phyloP scores from a whole-genome alignment of 2,329 filamentous ascomycete genomes.

The Hypoxylon sp. region DNA sequence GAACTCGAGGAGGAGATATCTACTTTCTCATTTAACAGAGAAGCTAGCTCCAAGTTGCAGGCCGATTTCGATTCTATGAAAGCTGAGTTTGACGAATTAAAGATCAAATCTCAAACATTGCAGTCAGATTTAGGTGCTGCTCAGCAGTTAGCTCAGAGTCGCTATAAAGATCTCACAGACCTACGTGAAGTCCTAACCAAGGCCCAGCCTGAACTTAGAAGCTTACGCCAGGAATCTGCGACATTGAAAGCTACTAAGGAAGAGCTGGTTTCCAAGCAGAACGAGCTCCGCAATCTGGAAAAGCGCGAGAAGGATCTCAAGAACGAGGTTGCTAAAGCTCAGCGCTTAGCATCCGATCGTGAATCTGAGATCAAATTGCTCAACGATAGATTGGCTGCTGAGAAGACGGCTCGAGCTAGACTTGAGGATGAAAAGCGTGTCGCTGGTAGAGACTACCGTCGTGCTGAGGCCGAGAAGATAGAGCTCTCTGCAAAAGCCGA shows the following conservation, averaged over 20 bases:
- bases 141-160: conserved; percentile 85
- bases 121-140: conserved; percentile 89
- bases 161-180: conserved; percentile 90
- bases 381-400: conserved; percentile 82
- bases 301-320: conserved; percentile 85
- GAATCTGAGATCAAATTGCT: conserved; percentile 83
- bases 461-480: conserved; percentile 82
- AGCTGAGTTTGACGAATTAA: conserved; percentile 76
- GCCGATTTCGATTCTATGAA: conserved; percentile 71
- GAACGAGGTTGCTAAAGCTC: conserved; percentile 78
- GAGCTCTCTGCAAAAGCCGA: conserved; percentile 82
- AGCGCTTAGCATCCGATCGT: conserved; percentile 79
- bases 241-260: conserved; percentile 82
- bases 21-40: conserved; percentile 53
- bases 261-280: conserved; percentile 72
- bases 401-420: conserved; percentile 78
- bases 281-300: conserved; percentile 82
- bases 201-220: conserved; percentile 87
- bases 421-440: conserved; percentile 85
- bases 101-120: conserved; percentile 76
- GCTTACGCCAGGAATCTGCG: conserved; percentile 81
- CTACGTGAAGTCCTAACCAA: conserved; percentile 85
- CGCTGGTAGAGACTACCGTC: conserved; percentile 82
- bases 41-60: conserved; percentile 69
- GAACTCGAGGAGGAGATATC: conserved; percentile 80